Percentiles rank a stretch among this genome's conserved stretches.
These are phyloP conservation scores for Sporothrix curviconia DNA, from an alignment of 2,329 filamentous ascomycete genomes.

Conservation along the genomic window DNA sequence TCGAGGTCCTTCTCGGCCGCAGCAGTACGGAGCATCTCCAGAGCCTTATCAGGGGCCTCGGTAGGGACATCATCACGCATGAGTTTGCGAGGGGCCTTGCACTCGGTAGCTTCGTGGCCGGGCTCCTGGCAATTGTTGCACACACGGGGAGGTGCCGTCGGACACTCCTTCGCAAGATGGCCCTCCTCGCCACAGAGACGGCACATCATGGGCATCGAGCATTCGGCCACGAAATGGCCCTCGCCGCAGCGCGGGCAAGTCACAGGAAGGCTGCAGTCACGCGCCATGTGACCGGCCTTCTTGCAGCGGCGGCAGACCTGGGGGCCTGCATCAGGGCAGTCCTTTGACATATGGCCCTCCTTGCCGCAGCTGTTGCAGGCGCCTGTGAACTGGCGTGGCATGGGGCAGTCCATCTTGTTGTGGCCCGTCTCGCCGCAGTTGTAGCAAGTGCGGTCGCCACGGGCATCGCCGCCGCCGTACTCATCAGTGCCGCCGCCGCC, in stretches of 20 bases:
- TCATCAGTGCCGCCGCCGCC: slow-evolving; percentile 6
- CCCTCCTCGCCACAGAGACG: slow-evolving; percentile 39
- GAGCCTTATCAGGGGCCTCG: slow-evolving; percentile 49
- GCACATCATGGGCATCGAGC: slow-evolving; percentile 33
- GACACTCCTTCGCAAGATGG: slow-evolving; percentile 49
- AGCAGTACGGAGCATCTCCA: slow-evolving; percentile 48
- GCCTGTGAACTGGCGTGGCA: slow-evolving; percentile 38
- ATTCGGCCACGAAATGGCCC: slow-evolving; percentile 47
- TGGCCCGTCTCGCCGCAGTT: slow-evolving; percentile 54
- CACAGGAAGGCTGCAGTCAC: slow-evolving; percentile 52
- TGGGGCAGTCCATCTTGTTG: slow-evolving; percentile 56
- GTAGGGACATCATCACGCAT: slow-evolving; percentile 45
- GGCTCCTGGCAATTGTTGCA: slow-evolving; percentile 55
- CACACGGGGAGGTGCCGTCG: slow-evolving; percentile 43
- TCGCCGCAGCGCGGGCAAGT: slow-evolving; percentile 40
- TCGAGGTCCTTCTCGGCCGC: slow-evolving; percentile 51
- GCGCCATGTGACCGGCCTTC: slow-evolving; percentile 46
- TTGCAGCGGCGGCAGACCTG: slow-evolving; percentile 36
- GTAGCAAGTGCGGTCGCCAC: slow-evolving; percentile 46
- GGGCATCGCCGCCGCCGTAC: slow-evolving; percentile 21
- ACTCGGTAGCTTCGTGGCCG: slow-evolving; percentile 47
- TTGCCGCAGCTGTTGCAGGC: slow-evolving; percentile 37
- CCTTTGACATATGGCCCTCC: slow-evolving; percentile 45
- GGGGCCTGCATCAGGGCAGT: slow-evolving; percentile 38
- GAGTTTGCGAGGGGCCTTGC: slow-evolving; percentile 53